Base-by-base conservation (phyloP, 257 asterid genomes). In the Anisodus tanguticus region DNA sequence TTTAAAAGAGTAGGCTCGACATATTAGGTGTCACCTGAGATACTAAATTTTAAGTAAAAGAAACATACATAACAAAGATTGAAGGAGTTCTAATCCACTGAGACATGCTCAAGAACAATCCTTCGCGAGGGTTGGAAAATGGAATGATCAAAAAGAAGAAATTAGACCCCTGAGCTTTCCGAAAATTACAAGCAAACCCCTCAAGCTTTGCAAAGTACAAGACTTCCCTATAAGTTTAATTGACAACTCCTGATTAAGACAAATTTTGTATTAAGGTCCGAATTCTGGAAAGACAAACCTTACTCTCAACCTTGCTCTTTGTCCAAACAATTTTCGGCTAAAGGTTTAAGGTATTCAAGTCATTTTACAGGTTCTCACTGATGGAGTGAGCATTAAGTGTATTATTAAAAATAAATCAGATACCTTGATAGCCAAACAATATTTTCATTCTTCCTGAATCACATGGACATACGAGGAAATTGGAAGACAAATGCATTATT, bases 201-300 rank as follows among this genome's bases (percentile, higher is more conserved):
- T 72, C n/a, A 72, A 71, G 80, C 41, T 47, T 72, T 9, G 4
- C 5, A 72, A n/a, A 71, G 41, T 2, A 45, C 19, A n/a, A 72
- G 59, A 72, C 31, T 72, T 71, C 55, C 80, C 80, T 47, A 45
- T 43, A 17, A 71, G 80, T 72, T 72, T 22, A 41, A n/a, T 72
- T 47, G 1, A 72, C 19, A 57, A 43, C 59, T 41, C 41, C 59
- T 47, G 80, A 72, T 47, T 19, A 22, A 74, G 60, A 47, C 60
- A 11, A 71, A 35, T 35, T 35, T 67, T 67, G 49, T 67, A 35
- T 35, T 66, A 67, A 67, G 74, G 74, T 67, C 49, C 11, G 8
- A 35, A 67, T 35, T 11, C 5, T 12, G 47, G 72, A 12, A 37
- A 67, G 6, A 67, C 74, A 12, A 66, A 67, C 74, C 16, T 67